phyloP scores from a whole-genome alignment of 192 early-diverging fungal species.

The Diversispora epigaea region DNA sequence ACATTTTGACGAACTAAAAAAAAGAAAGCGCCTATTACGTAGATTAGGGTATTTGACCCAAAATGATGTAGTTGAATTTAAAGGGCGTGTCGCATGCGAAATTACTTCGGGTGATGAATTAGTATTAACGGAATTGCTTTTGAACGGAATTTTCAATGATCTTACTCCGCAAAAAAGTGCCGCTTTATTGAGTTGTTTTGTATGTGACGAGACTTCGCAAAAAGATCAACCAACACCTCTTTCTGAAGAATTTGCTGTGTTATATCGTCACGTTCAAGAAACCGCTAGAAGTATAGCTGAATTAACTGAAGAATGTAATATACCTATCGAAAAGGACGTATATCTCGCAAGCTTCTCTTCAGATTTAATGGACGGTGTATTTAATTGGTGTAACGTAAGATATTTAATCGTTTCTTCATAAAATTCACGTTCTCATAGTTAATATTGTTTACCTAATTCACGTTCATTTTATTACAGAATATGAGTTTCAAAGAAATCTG shows the following conservation, averaged over 20 bases:
- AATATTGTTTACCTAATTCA: background rate
- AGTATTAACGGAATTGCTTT: conserved; percentile 89
- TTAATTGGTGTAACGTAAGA: conserved; percentile 73
- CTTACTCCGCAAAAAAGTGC: conserved; percentile 77
- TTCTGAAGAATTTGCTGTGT: conserved; percentile 74
- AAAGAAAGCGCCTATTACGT: conserved; percentile 80
- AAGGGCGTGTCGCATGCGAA: conserved; percentile 94
- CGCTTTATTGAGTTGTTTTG: conserved; percentile 89
- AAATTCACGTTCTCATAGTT: background rate
- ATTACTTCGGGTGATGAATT: conserved; percentile 89
- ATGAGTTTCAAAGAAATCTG: conserved; percentile 93
- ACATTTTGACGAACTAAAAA: conserved; percentile 86
- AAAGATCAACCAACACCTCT: conserved; percentile 52
- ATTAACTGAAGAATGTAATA: conserved; percentile 85
- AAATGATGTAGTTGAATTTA: conserved; percentile 85
- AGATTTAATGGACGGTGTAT: conserved; percentile 94
- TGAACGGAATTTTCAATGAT: conserved; percentile 90
- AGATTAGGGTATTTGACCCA: conserved; percentile 72
- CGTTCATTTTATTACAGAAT: conserved; percentile 49
- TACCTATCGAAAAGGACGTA: conserved; percentile 83
- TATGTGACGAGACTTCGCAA: conserved; percentile 73
- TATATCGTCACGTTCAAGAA: conserved; percentile 80
- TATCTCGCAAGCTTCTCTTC: conserved; percentile 83
- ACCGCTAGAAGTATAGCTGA: conserved; percentile 81
- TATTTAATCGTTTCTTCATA: background rate